Evolutionary conservation across 139 green algal species (phyloP), one percentile per base, ranked within the genome.

Genomic region (Coccomyxa sp.): DNA sequence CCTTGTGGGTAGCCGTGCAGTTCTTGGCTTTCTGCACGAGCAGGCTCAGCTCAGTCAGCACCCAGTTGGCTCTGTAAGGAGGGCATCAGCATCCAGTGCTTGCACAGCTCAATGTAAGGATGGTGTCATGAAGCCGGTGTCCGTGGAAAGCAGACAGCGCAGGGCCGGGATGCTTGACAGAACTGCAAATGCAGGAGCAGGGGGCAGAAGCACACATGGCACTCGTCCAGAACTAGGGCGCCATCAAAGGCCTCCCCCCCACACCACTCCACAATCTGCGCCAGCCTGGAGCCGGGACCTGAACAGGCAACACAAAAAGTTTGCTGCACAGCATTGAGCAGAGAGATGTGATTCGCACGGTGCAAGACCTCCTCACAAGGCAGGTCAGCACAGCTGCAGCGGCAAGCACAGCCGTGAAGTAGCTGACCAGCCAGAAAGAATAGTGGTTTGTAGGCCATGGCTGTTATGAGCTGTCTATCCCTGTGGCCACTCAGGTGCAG

Each of bases 221-320:
- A 87, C 31, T 84, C 75, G 58, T 93, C 89, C 24, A 91, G 77
- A 10, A 91, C 85, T 8, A 93, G 82, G 0, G 87, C 79, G 0
- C 86, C 84, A 37, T 91, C 86, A 78, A 82, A 91, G 36, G 83
- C 71, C 0, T 34, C 73, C 18, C 77, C 77, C 18, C 74, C 85
- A 8, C 83, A 78, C 92, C 92, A 96, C 35, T 93, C 85, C 27
- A 93, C 81, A 38, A 96, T 82, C 87, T 95, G 73, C 31, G 75
- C 70, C 79, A 83, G n/a, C 39, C 79, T 39, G 0, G 83, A 86
- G 38, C 54, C 70, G 6, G 77, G 68, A 35, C 82, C 87, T 91
- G 84, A 35, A 55, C 18, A 72, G 12, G 34, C 18, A 40, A 73
- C n/a, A n/a, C n/a, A n/a, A n/a, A n/a, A n/a, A n/a, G n/a, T n/a